Evolutionary conservation across 768 basidiomycete genomes (phyloP).

Genomic region (Suillus decipiens): DNA sequence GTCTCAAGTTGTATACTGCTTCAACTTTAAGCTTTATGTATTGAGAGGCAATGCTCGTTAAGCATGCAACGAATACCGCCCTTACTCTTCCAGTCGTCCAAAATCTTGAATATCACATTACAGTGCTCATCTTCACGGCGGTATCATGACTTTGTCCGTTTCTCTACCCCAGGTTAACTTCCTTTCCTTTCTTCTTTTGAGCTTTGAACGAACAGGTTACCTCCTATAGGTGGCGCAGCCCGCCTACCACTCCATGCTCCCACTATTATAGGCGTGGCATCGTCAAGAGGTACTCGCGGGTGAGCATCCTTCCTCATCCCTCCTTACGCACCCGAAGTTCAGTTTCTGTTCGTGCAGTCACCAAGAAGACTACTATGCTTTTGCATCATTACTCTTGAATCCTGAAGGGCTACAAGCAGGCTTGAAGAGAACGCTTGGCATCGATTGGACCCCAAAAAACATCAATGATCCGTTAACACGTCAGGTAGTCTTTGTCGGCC

Average conservation of each 20-base stretch:
- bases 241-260: slow-evolving; percentile 75
- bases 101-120: slow-evolving; percentile 16
- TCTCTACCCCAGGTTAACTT: slow-evolving; percentile 45
- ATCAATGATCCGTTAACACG: slow-evolving; percentile 58
- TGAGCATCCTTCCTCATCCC: slow-evolving; percentile 28
- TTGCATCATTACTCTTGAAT: slow-evolving; percentile 72
- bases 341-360: slow-evolving; percentile 49
- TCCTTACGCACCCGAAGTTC: not conserved
- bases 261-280: slow-evolving; percentile 75
- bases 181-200: slow-evolving; percentile 27
- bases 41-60: slow-evolving; percentile 34
- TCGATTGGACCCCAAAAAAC: slow-evolving; percentile 72
- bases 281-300: slow-evolving; percentile 77
- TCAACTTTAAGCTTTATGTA: slow-evolving; percentile 1
- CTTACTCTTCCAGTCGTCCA: slow-evolving; percentile 25
- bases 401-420: slow-evolving; percentile 71
- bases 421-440: slow-evolving; percentile 58
- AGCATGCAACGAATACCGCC: slow-evolving; percentile 32
- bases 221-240: slow-evolving; percentile 54
- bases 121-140: slow-evolving; percentile 20
- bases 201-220: slow-evolving; percentile 6
- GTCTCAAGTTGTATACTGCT: not conserved
- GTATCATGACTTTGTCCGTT: slow-evolving; percentile 76
- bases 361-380: slow-evolving; percentile 87
- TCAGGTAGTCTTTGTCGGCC: slow-evolving; percentile 84